Percentiles rank a stretch among this genome's conserved stretches.
These are phyloP conservation scores for Colletotrichum destructivum DNA, from an alignment of 2,329 filamentous ascomycete species.

Conservation along the genomic window DNA sequence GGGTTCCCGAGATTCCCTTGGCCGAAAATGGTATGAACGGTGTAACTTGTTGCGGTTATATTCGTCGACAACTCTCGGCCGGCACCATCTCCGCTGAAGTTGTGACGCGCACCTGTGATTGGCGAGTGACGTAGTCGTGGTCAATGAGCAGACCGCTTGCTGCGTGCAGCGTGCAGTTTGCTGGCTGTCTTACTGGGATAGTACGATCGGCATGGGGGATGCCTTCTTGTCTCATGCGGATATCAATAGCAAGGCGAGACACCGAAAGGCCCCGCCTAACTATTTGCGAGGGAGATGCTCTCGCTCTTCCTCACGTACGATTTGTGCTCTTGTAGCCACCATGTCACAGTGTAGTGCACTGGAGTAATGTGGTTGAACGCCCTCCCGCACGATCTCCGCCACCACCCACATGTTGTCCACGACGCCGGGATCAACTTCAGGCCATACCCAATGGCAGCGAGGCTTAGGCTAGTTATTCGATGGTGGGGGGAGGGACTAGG, in stretches of 20 bases:
- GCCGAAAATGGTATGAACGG: background rate
- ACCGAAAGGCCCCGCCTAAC: background rate
- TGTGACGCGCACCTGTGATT: background rate
- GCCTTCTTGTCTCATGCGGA: constrained; percentile 11
- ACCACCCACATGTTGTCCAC: background rate
- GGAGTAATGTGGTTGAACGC: background rate
- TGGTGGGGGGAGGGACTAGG: background rate
- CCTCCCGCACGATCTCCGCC: background rate
- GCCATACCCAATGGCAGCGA: background rate
- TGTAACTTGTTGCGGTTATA: background rate
- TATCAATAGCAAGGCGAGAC: constrained; percentile 8
- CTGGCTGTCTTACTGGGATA: constrained; percentile 19
- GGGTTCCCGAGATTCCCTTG: background rate
- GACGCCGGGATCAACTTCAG: background rate
- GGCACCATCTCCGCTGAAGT: background rate
- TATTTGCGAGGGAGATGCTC: constrained; percentile 13
- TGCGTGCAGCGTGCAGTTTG: background rate
- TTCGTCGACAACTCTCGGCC: background rate
- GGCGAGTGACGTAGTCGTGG: background rate
- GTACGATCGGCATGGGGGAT: constrained; percentile 18
- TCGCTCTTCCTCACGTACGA: background rate
- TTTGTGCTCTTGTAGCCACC: background rate
- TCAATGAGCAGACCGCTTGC: constrained; percentile 11
- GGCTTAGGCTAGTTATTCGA: background rate
- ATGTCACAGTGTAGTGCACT: background rate